Percentiles rank a stretch among this genome's conserved stretches.
Conservation (phyloP, 1,284 basidiomycete genomes). For the Meripilus lineatus region DNA sequence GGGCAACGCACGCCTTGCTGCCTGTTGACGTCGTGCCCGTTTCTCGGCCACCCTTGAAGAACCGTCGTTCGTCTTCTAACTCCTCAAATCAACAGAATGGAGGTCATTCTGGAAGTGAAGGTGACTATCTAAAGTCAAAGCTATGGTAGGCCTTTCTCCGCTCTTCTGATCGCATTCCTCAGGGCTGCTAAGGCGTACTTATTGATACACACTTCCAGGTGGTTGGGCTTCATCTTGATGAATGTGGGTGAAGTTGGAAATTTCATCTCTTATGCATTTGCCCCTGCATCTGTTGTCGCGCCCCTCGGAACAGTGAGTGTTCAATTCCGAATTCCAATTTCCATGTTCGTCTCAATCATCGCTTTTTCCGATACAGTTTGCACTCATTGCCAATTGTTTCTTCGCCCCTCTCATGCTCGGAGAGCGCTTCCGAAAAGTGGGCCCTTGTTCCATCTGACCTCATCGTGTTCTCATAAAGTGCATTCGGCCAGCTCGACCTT, state of each 20-base stretch:
- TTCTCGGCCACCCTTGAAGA: constrained; percentile 4
- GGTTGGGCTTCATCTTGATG: constrained; percentile 87
- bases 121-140: constrained; percentile 77
- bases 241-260: constrained; percentile 90
- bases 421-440: constrained; percentile 70
- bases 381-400: constrained; percentile 91
- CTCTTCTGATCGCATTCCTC: not conserved
- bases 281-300: constrained; percentile 93
- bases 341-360: constrained; percentile 7
- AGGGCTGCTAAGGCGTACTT: too few species aligned
- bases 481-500: constrained; percentile 62
- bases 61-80: not conserved
- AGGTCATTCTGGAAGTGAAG: constrained; percentile 34
- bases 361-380: constrained; percentile 70
- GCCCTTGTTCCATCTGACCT: not conserved
- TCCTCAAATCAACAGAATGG: constrained; percentile 12
- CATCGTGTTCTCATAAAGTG: constrained; percentile 5
- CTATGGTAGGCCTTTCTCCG: constrained; percentile 54
- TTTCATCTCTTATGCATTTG: constrained; percentile 85
- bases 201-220: too few species aligned
- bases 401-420: constrained; percentile 89
- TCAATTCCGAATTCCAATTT: constrained; percentile 5
- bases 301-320: constrained; percentile 84
- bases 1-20: constrained; percentile 20
- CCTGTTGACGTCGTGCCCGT: constrained; percentile 23